Evolutionary conservation across 352 stramenopile genomes (phyloP), one percentile per base, ranked within the genome.

Genomic region (Globisporangium radiosum): DNA sequence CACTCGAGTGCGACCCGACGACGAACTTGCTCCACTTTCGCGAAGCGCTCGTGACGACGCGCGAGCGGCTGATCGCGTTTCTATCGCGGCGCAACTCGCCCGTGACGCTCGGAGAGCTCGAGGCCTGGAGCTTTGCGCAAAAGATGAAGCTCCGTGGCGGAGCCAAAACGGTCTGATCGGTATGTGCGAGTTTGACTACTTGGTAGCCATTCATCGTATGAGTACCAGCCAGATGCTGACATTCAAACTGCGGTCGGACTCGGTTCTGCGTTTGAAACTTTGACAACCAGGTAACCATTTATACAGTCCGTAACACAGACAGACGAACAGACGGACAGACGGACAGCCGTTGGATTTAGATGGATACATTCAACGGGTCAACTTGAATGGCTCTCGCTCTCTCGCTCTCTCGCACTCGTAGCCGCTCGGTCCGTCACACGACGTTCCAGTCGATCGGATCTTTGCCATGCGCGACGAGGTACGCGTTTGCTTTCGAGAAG

Each of bases 401-500:
- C 42, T 51, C 19, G 15, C 33, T 57, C n/a, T 52, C 42, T 51
- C 19, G 15, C 33, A 15, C 15, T 52, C 66, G 79, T 42, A 71
- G 54, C n/a, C 10, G 11, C 42, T 45, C 8, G 7, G 40, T 45
- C 42, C 42, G 8, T 36, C 45, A 45, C 14, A 45, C 17, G 5
- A 88, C 70, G 44, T 67, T 88, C 87, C 87, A 96, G 68, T 96
- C 71, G 49, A 96, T 92, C 6, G 85, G 74, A 40, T 90, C 71
- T 63, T 94, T 92, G 54, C 78, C 81, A 57, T 93, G 69, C 54
- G 85, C 56, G 60, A 72, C 63, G 33, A 96, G 70, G 59, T 92
- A 94, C 47, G 59, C 72, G 54, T 96, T 96, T 60, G 86, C 80
- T 56, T 75, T 75, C 48, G 86, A 94, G 63, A 96, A 96, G 59